These are phyloP conservation scores for Cladosporium sp. DNA, from an alignment of 2,329 filamentous ascomycete genomes.

Conservation along the genomic window DNA sequence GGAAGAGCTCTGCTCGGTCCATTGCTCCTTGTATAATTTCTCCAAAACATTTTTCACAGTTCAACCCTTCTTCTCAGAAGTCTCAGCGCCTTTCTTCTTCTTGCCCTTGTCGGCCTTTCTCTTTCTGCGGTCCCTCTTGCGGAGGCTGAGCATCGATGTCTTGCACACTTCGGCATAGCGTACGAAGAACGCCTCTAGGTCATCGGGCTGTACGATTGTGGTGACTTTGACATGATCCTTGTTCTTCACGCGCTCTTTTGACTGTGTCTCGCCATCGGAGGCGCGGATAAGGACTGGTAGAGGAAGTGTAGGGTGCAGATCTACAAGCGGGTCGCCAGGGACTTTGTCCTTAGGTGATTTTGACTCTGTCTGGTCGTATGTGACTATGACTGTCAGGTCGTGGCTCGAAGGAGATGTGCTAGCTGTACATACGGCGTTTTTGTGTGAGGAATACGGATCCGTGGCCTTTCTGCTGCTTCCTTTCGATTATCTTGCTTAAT, in stretches of 20 bases:
- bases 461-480: conserved; percentile 64
- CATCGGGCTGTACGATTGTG: conserved; percentile 72
- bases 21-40: no score
- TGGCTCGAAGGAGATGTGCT: background rate
- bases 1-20: no score
- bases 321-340: conserved; percentile 53
- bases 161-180: conserved; percentile 91
- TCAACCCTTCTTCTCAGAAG: conserved; percentile 9
- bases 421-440: conserved; percentile 61
- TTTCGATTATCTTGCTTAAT: conserved; percentile 64
- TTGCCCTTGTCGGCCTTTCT: conserved; percentile 74
- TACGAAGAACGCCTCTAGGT: conserved; percentile 74
- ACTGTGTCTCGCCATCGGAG: conserved; percentile 64
- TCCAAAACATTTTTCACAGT: background rate
- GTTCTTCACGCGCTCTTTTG: conserved; percentile 44
- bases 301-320: conserved; percentile 56
- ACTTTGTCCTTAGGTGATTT: conserved; percentile 30
- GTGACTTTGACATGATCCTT: conserved; percentile 70
- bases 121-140: conserved; percentile 89
- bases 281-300: conserved; percentile 77
- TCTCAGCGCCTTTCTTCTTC: conserved; percentile 49
- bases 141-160: conserved; percentile 78
- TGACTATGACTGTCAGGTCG: conserved; percentile 27
- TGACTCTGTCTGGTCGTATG: conserved; percentile 39
- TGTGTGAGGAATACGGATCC: conserved; percentile 72